Evolutionary conservation across 1,139 yeast genomes (phyloP), one percentile per base, ranked within the genome.

Genomic region (Debaryomyces coudertii): DNA sequence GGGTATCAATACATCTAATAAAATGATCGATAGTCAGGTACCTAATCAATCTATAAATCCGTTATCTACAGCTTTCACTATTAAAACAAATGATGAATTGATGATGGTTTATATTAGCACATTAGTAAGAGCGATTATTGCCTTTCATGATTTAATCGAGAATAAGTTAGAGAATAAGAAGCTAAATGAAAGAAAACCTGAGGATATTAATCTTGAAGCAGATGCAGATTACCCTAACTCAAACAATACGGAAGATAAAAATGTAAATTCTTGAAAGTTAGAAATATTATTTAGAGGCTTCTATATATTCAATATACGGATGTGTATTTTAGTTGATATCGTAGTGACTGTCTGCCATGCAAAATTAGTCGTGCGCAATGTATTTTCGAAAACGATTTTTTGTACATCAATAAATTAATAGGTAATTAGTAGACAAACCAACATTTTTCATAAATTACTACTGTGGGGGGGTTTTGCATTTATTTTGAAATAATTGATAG

Each of bases 141-240:
- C 99, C 12, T 92, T 93, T 79, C 97, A 95, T 68, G 96, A 95
- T 65, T 79, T 95, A 66, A 93, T 95, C 63, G 99, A 93, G 60
- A 95, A 95, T 71, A 93, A 93, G 69, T 85, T 93, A 56, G 90
- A 89, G 57, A 90, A 90, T 65, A 83, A 83, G 60, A 80, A 78
- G 56, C 57, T 66, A 42, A 72, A 71, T 51, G 79, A 83, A 49
- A 75, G 71, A 47, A 57, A 53, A 18, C 43, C 54, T 34, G 53
- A 36, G 7, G 39, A 45, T 20, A 23, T 47, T 12, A 20, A 36
- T 7, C 33, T 43, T 14, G 57, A 49, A 9, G 44, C 15, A 20
- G 39, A 36, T 6, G 16, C 12, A 5, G 46, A 38, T 16, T 33
- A 5, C 8, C 25, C 16, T 16, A 24, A 6, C 12, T 15, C 20